A percentile compares a stretch with the other conserved stretches of the same genome.
phyloP scores from a whole-genome alignment of 2,329 filamentous ascomycete genomes.

The Cercospora sp. region DNA sequence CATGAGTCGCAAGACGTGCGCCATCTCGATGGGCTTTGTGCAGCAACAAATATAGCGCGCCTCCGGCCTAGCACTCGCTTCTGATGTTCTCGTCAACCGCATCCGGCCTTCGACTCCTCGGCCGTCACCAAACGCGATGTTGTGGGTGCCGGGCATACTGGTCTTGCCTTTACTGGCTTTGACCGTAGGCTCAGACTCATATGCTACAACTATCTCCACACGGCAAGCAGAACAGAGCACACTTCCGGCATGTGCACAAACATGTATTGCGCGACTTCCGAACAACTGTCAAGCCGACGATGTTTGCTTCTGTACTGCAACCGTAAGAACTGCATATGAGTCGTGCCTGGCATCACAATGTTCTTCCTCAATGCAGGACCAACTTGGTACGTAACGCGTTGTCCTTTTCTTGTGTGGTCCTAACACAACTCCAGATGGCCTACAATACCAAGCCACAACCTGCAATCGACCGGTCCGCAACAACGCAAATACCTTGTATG shows the following conservation, averaged over 20 bases:
- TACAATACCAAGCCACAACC: conserved; percentile 14
- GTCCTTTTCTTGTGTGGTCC: not conserved
- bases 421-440: conserved; percentile 8
- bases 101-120: conserved; percentile 16
- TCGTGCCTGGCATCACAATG: conserved; percentile 16
- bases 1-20: conserved; percentile 22
- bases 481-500: conserved; percentile 12
- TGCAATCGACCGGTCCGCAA: conserved; percentile 13
- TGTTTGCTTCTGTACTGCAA: conserved; percentile 19
- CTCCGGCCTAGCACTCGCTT: conserved; percentile 3
- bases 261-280: conserved; percentile 10
- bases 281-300: conserved; percentile 12
- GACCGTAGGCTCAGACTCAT: conserved; percentile 18
- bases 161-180: conserved; percentile 20
- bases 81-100: conserved; percentile 13
- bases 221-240: conserved; percentile 14
- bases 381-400: conserved; percentile 3
- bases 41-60: conserved; percentile 21
- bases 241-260: conserved; percentile 17
- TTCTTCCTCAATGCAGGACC: conserved; percentile 12
- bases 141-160: conserved; percentile 20
- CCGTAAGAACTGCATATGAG: conserved; percentile 10
- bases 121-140: conserved; percentile 16
- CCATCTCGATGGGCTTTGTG: conserved; percentile 13
- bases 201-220: conserved; percentile 12